Evolutionary conservation across 2,329 filamentous ascomycete genomes (phyloP).

Genomic region (Fusarium neocosmosporiellum): DNA sequence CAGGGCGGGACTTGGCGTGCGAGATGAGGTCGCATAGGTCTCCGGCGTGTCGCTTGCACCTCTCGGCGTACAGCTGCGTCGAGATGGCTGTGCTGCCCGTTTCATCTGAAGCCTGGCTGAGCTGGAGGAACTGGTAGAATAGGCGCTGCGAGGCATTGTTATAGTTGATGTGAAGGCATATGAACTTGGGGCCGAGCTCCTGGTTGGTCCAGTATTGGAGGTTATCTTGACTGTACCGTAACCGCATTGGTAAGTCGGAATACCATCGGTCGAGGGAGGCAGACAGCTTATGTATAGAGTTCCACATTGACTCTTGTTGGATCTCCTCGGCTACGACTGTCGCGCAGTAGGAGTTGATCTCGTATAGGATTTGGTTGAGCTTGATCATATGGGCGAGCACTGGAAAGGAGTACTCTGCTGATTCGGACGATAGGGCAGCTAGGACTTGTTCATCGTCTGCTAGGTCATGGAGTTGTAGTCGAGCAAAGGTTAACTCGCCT

Average conservation of each 20-base stretch:
- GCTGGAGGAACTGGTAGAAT: constrained; percentile 57
- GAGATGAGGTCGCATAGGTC: constrained; percentile 55
- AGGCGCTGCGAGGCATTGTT: constrained; percentile 60
- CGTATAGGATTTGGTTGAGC: constrained; percentile 49
- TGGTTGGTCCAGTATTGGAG: constrained; percentile 49
- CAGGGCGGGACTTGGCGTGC: constrained; percentile 48
- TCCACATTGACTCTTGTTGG: constrained; percentile 44
- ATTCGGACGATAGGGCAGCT: background rate
- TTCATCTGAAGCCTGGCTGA: constrained; percentile 41
- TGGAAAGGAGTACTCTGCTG: background rate
- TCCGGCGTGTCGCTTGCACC: constrained; percentile 51
- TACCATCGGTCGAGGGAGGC: constrained; percentile 44
- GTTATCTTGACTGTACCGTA: constrained; percentile 54
- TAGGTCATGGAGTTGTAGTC: background rate
- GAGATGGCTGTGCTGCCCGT: background rate
- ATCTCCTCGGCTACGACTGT: constrained; percentile 6
- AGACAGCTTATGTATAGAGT: constrained; percentile 47
- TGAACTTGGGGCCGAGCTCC: constrained; percentile 56
- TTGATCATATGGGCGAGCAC: constrained; percentile 36
- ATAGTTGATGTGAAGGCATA: constrained; percentile 59
- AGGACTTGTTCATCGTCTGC: background rate
- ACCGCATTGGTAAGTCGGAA: constrained; percentile 43
- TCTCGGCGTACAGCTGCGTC: background rate
- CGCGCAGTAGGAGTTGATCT: constrained; percentile 50
- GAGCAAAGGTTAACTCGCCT: constrained; percentile 42